Evolutionary conservation across 352 stramenopile species (phyloP), one percentile per base, ranked within the genome.

Genomic region (Phytophthora hybrid): DNA sequence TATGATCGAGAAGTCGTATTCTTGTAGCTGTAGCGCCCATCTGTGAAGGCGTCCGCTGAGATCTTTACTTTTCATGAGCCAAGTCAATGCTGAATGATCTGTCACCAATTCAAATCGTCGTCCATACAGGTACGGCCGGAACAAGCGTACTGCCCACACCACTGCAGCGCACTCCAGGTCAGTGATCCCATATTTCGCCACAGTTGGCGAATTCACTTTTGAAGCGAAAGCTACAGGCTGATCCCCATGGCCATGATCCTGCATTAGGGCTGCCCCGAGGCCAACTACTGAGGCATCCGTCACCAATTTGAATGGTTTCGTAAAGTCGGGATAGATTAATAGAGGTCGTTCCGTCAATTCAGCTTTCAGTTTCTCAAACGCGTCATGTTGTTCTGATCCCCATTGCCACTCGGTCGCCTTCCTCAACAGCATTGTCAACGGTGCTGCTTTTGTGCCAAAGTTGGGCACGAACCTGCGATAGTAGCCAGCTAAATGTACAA

Each of bases 401-500:
- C 46, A 53, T 7, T 23, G 18, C 46, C 59, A 65, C 23, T 49
- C 29, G 16, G 9, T 31, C 0, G 16, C 4, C 21, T 56, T 65
- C 21, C 59, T 1, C 3, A 65, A 21, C 21, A 65, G 41, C 11
- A 37, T 65, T 14, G 59, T 56, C n/a, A 56, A 13, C 21, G 59
- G 59, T 1, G 23, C 37, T 2, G 29, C 26, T n/a, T 61, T 68
- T 1, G 26, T 46, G 0, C 64, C 74, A 13, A 80, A 84, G 0
- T 58, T 29, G 0, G 63, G 10, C 0, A 83, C 37, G 34, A 80
- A 80, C 9, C 69, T 29, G 4, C 76, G 29, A 18, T 80, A 82
- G 19, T 80, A 82, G 0, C 66, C 73, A 0, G 69, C 69, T 6
- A 82, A 10, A 19, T 79, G 66, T 0, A 81, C 70, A n/a, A 81